These are phyloP conservation scores for Coemansia sp. DNA, from an alignment of 192 early-diverging fungal genomes.

Conservation along the genomic window DNA sequence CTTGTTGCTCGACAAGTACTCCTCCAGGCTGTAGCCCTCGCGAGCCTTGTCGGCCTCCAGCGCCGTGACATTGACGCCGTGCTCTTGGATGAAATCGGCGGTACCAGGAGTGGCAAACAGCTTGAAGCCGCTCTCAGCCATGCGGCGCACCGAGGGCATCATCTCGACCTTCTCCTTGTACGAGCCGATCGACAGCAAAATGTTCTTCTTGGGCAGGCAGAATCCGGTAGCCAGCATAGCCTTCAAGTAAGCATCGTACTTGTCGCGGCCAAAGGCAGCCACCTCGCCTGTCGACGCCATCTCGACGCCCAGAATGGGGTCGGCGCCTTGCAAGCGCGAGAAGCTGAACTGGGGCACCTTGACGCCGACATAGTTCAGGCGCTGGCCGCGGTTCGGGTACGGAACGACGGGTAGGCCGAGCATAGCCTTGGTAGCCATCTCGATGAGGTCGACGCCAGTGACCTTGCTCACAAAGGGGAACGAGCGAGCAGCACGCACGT, in stretches of 20 bases:
- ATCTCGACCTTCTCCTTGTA: conserved; percentile 99
- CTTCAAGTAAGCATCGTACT: conserved; percentile 98
- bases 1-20: conserved; percentile 94
- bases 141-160: conserved; percentile 80
- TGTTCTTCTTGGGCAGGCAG: conserved; percentile 90
- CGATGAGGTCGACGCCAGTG: conserved; percentile 89
- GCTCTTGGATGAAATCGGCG: conserved; percentile 94
- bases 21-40: conserved; percentile 89
- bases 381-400: conserved; percentile 76
- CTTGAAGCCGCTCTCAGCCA: conserved; percentile 83
- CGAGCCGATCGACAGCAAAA: conserved; percentile 93
- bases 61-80: conserved; percentile 87
- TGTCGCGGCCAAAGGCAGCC: conserved; percentile 94
- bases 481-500: conserved; percentile 92
- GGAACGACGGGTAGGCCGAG: conserved; percentile 74
- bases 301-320: conserved; percentile 97
- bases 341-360: conserved; percentile 99
- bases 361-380: conserved; percentile 82
- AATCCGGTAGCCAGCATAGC: conserved; percentile 92
- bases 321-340: conserved; percentile 91
- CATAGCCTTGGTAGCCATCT: conserved; percentile 96
- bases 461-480: conserved; percentile 99
- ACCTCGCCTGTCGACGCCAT: conserved; percentile 99
- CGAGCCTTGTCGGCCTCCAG: conserved; percentile 68
- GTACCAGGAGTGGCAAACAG: conserved; percentile 97